Evolutionary conservation across 495 filamentous ascomycete genomes (phyloP).

Genomic region (Lindgomyces ingoldianus): DNA sequence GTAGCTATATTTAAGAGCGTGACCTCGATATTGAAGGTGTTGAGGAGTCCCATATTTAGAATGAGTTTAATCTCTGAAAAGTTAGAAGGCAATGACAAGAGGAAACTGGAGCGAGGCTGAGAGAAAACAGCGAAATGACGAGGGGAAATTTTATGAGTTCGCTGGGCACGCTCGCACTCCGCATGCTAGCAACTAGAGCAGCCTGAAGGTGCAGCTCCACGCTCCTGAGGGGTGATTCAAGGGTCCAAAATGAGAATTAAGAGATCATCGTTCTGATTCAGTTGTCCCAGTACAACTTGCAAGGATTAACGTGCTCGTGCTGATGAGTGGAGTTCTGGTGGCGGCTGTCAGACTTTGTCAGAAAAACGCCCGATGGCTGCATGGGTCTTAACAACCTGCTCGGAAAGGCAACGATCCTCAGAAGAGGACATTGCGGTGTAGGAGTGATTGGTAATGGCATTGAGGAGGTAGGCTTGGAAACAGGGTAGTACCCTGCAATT

Average conservation of each 20-base stretch:
- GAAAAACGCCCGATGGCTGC: neutral
- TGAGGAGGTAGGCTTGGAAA: neutral
- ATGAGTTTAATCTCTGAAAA: too few relatives aligned
- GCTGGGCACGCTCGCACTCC: neutral
- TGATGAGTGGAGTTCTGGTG: neutral
- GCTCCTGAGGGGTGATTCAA: neutral
- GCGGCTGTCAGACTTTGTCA: neutral
- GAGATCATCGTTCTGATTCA: neutral
- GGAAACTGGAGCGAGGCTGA: too few relatives aligned
- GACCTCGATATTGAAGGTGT: neutral
- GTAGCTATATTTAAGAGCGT: neutral
- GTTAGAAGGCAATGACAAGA: too few relatives aligned
- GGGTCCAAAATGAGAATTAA: neutral
- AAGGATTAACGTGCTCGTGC: too few relatives aligned
- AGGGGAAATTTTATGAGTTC: neutral
- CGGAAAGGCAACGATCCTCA: neutral
- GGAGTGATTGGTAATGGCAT: neutral
- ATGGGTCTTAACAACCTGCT: neutral
- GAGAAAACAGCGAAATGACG: neutral
- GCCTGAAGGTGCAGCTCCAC: neutral
- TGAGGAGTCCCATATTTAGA: conserved; percentile 11
- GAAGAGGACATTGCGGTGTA: neutral
- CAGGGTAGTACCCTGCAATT: too few relatives aligned
- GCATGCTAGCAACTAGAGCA: neutral
- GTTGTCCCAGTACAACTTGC: too few relatives aligned